These are phyloP conservation scores for sweet orange (Citrus sinensis) DNA, from an alignment of 345 rosid species.

Conservation along the genomic window DVS_A1.0 CM039169.1:27998501-27999000, in stretches of 20 bases:
- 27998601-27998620: slow-evolving; percentile 43
- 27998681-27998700: slow-evolving; percentile 27
- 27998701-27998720: slow-evolving; percentile 25
- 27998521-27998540: slow-evolving; percentile 68
- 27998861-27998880: slow-evolving; percentile 56
- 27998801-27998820: too few species aligned
- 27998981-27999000: slow-evolving; percentile 31
- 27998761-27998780: slow-evolving; percentile 31
- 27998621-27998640: slow-evolving; percentile 29
- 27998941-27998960: slow-evolving; percentile 70
- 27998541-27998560: slow-evolving; percentile 78
- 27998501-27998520: slow-evolving; percentile 50
- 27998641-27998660: slow-evolving; percentile 39
- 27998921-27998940: slow-evolving; percentile 56
- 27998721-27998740: slow-evolving; percentile 35
- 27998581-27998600: slow-evolving; percentile 69
- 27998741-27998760: slow-evolving; percentile 19
- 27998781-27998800: background rate
- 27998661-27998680: slow-evolving; percentile 39
- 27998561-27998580: slow-evolving; percentile 59
- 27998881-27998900: slow-evolving; percentile 50
- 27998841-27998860: too few species aligned
- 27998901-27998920: slow-evolving; percentile 44
- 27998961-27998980: slow-evolving; percentile 61
- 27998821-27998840: too few species aligned